Evolutionary conservation across 805 yeast species (phyloP).

Genomic region (Metschnikowia picachoensis): DNA sequence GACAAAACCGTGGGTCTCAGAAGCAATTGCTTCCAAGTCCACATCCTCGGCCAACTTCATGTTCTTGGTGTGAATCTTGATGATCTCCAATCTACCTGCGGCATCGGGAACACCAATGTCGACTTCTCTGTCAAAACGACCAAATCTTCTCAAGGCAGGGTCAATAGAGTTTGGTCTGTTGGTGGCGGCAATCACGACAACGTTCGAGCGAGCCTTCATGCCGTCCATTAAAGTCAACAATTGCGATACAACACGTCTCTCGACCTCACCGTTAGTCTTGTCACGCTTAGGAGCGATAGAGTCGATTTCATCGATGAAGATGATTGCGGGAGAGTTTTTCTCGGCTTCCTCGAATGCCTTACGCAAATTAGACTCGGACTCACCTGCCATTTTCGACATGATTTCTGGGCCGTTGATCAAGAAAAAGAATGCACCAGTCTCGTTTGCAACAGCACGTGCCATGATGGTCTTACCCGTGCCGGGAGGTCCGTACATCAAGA

Average conservation of each 20-base stretch:
- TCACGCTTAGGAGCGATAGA: slow-evolving; percentile 99
- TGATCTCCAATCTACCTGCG: slow-evolving; percentile 93
- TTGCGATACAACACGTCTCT: slow-evolving; percentile 98
- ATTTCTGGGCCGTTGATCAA: slow-evolving; percentile 98
- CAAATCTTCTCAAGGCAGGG: slow-evolving; percentile 81
- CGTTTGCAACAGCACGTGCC: slow-evolving; percentile 99
- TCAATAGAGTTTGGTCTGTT: slow-evolving; percentile 84
- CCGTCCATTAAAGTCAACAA: slow-evolving; percentile 98
- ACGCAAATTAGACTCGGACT: slow-evolving; percentile 93
- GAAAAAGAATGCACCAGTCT: slow-evolving; percentile 98
- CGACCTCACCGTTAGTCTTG: slow-evolving; percentile 99
- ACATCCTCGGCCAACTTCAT: slow-evolving; percentile 96
- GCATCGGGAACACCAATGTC: slow-evolving; percentile 96
- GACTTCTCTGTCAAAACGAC: slow-evolving; percentile 82
- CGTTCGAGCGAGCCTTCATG: slow-evolving; percentile 98
- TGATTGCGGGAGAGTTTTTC: slow-evolving; percentile 96
- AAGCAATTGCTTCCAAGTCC: slow-evolving; percentile 90
- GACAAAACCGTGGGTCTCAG: slow-evolving; percentile 98
- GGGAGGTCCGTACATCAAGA: slow-evolving; percentile 97
- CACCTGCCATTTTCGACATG: slow-evolving; percentile 99
- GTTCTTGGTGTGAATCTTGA: slow-evolving; percentile 96
- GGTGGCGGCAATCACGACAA: slow-evolving; percentile 97
- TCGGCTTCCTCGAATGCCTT: slow-evolving; percentile 99
- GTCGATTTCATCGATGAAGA: slow-evolving; percentile 97
- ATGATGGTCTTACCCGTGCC: slow-evolving; percentile 99